Evolutionary conservation across 2,329 filamentous ascomycete genomes (phyloP), one percentile per base, ranked within the genome.

Genomic region (Cryphonectria carpinicola): DNA sequence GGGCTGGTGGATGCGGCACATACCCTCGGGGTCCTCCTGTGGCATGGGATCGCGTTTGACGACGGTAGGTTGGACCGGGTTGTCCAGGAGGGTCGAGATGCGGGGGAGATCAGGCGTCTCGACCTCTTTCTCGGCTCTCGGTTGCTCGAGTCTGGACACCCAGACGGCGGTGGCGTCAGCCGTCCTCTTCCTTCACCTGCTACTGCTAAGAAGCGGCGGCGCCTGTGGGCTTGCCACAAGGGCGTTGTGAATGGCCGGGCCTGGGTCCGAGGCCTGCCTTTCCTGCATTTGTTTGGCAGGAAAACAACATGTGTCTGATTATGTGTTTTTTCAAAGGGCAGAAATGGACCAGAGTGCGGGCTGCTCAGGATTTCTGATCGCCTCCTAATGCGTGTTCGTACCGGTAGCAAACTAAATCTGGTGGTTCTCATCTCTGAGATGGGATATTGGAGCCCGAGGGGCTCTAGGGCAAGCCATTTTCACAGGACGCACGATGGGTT

Each of bases 1-100:
- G 75, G 79, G 5, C 80, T 80, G 0, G 78, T 88, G 0, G 76
- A 76, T 67, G 73, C 83, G 54, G 84, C 87, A 17, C 83, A 81
- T 76, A 82, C 76, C 3, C 74, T 90, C 25, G 89, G 89, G 0
- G 82, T 91, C 7, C 72, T 91, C 25, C 80, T 91, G 2, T 91
- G 89, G 89, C 84, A 87, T 76, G 89, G 88, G 0, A 88, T 88
- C 75, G 88, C 88, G 2, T 91, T 89, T 78, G 89, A 91, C 76
- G 83, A 88, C 35, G 89, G 89, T 0, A 80, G 78, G 43, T 83
- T 91, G 68, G 82, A 90, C 77, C 82, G 89, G 1, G 87, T 87
- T 22, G 87, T 91, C 0, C 80, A 86, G 70, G 81, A 82, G 60
- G 81, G 79, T 2, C 80, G 80, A 32, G 88, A 91, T 74, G 79